Base-by-base conservation (phyloP, 768 basidiomycete species). In the Leccinum imitatum region DNA sequence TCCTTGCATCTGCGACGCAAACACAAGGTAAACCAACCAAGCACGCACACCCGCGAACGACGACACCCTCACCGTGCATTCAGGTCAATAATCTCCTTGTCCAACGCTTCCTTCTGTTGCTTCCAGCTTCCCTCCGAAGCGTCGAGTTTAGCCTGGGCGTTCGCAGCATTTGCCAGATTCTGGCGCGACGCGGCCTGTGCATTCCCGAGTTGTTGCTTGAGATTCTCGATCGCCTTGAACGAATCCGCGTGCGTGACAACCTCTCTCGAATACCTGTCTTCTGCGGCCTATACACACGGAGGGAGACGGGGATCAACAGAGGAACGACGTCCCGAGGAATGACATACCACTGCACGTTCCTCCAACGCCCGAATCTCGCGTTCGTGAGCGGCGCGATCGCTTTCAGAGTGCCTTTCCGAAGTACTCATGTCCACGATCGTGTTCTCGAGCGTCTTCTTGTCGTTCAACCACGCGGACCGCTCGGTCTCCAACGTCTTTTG, bases 161-260 rank as follows among this genome's bases (percentile, higher is more conserved):
- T 91, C 61, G 93, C 86, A 7, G 87, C 84, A 2, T 83, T 79
- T 10, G 83, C 80, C 35, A 80, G 74, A 56, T 83, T 79, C 60
- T 91, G 85, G 13, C 89, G 80, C 9, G 84, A 80, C 9, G 80
- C 68, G 2, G 77, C 69, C 65, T 88, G 86, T 4, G 80, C 74
- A 13, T 72, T 68, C 15, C 78, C 68, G 4, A 95, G 76, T 46
- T 91, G 84, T 53, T 84, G 79, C 70, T 86, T 90, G 62, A 93
- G 75, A 10, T 67, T 75, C 11, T 87, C 84, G 11, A 91, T 80
- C 13, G 77, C 62, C 75, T 92, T 92, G 79, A 95, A 89, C 0
- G 89, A 82, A 21, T 93, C 92, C 0, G 93, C 93, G 70, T 95
- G 93, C 1, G 90, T 79, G 33, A 95, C 76, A n/a, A 95, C 83